A percentile compares a stretch with the other conserved stretches of the same genome.
phyloP scores from a whole-genome alignment of 164 flowering plant species.

The Aristolochia fimbriata region DNA sequence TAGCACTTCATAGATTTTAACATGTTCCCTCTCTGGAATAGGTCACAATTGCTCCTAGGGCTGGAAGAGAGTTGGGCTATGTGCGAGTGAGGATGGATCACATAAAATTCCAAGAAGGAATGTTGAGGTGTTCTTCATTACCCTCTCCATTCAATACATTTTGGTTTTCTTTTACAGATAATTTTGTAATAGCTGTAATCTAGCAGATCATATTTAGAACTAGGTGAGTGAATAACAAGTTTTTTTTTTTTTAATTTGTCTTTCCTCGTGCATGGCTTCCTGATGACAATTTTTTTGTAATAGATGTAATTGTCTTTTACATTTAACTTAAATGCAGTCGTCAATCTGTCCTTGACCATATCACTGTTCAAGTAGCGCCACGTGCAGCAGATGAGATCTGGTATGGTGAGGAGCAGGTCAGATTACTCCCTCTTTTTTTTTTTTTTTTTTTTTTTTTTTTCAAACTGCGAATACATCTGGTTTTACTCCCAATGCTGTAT shows the following conservation, averaged over 20 bases:
- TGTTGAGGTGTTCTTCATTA: constrained; percentile 49
- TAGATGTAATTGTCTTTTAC: background rate
- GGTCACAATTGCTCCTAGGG: constrained; percentile 89
- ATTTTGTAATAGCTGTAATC: too few relatives aligned
- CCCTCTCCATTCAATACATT: too few relatives aligned
- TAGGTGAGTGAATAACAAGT: too few relatives aligned
- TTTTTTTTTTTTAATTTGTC: background rate
- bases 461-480: too few relatives aligned
- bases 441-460: too few relatives aligned
- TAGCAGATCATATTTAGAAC: too few relatives aligned
- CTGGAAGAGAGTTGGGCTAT: constrained; percentile 89
- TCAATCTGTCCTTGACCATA: constrained; percentile 77
- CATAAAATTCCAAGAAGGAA: constrained; percentile 56
- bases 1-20: too few relatives aligned
- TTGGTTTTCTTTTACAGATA: too few relatives aligned
- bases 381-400: constrained; percentile 97
- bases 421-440: constrained; percentile 2
- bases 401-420: constrained; percentile 75
- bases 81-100: constrained; percentile 80
- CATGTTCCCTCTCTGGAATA: constrained; percentile 11
- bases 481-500: too few relatives aligned
- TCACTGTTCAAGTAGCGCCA: constrained; percentile 87
- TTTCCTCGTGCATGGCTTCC: background rate
- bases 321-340: constrained; percentile 41
- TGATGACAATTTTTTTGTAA: background rate